These are phyloP conservation scores for Colletotrichum kahawae DNA, from an alignment of 2,329 filamentous ascomycete species.

Conservation along the genomic window DNA sequence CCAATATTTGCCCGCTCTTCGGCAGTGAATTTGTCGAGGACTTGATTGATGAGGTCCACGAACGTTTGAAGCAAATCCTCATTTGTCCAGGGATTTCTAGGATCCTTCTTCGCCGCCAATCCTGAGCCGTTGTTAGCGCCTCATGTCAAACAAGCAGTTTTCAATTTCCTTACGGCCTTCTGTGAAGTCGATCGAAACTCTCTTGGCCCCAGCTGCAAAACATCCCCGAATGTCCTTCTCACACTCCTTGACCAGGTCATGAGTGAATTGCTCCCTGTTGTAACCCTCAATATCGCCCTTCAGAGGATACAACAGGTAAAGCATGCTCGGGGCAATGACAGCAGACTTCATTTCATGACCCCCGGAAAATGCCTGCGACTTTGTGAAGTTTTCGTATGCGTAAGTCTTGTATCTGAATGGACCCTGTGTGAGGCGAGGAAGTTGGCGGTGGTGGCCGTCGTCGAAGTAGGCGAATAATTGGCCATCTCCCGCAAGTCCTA, in stretches of 20 bases:
- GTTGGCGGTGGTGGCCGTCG: background rate
- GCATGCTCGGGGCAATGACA: background rate
- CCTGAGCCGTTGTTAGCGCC: background rate
- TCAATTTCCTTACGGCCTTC: background rate
- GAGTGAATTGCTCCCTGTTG: background rate
- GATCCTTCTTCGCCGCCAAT: background rate
- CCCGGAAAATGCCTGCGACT: background rate
- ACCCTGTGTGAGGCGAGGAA: background rate
- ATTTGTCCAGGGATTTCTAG: background rate
- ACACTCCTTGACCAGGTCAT: background rate
- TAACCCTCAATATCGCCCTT: background rate
- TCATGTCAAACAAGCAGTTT: rapidly evolving
- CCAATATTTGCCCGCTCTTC: background rate
- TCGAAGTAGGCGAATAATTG: background rate
- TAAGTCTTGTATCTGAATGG: background rate
- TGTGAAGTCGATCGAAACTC: background rate
- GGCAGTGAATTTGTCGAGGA: background rate
- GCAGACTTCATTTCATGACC: background rate
- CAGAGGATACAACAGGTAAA: background rate
- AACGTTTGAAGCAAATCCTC: background rate
- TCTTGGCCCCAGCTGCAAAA: background rate
- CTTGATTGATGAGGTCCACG: background rate
- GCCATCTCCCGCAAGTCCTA: background rate
- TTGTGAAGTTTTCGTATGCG: background rate
- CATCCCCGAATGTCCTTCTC: background rate